Evolutionary conservation across 1,284 basidiomycete genomes (phyloP).

Genomic region (Leccinum insolens): DNA sequence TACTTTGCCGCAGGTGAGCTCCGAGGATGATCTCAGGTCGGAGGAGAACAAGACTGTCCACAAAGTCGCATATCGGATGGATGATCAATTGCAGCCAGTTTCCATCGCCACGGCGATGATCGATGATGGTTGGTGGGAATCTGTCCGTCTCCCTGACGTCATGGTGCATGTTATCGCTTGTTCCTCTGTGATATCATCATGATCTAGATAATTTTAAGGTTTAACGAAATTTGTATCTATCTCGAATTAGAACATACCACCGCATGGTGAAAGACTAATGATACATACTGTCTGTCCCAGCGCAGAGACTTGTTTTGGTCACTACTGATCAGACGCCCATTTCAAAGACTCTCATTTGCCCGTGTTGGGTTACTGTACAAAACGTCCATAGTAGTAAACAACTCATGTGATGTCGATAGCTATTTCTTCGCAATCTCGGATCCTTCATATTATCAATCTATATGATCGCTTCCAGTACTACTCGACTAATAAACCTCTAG

Average conservation of each 20-base stretch:
- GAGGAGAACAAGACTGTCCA: conserved; percentile 6
- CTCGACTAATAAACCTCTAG: too few species aligned
- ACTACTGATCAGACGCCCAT: not conserved
- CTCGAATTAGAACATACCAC: not conserved
- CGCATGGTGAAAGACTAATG: not conserved
- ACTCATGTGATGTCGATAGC: too few species aligned
- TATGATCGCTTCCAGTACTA: too few species aligned
- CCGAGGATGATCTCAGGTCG: conserved; percentile 34
- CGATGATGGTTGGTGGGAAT: conserved; percentile 15
- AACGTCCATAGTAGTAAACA: too few species aligned
- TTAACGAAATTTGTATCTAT: not conserved
- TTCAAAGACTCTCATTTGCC: not conserved
- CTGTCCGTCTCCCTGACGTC: not conserved
- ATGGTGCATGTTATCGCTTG: not conserved
- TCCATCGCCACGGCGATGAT: conserved; percentile 8
- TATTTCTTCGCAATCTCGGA: too few species aligned
- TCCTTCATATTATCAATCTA: too few species aligned
- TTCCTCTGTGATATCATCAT: not conserved
- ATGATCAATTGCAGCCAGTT: not conserved
- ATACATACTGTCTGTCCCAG: not conserved
- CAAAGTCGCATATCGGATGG: conserved; percentile 4
- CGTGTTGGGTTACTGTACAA: too few species aligned
- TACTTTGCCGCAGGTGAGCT: conserved; percentile 32
- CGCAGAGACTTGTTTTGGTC: not conserved
- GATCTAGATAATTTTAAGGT: not conserved